Evolutionary conservation across 2,329 filamentous ascomycete species (phyloP).

Genomic region (Pyrenochaeta sp.): DNA sequence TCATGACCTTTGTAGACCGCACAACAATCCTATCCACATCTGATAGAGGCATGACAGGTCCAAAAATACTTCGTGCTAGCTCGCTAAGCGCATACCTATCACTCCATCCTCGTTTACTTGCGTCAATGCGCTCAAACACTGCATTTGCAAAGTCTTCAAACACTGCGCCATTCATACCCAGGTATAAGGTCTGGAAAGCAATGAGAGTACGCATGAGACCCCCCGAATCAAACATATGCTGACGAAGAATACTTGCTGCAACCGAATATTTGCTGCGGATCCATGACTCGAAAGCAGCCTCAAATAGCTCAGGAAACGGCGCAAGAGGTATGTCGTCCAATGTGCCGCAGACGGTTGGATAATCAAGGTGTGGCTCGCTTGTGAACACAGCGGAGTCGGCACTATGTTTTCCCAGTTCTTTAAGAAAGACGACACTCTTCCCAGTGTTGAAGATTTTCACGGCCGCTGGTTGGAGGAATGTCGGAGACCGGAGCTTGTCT

Average conservation of each 20-base stretch:
- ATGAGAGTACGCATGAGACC: slow-evolving; percentile 71
- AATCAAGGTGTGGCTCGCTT: slow-evolving; percentile 57
- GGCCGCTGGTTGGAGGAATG: slow-evolving; percentile 74
- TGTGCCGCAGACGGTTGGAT: slow-evolving; percentile 62
- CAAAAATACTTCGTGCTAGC: slow-evolving; percentile 75
- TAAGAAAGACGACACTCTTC: slow-evolving; percentile 87
- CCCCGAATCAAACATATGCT: slow-evolving; percentile 72
- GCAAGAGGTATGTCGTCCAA: slow-evolving; percentile 57
- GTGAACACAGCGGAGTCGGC: slow-evolving; percentile 16
- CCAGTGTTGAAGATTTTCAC: slow-evolving; percentile 83
- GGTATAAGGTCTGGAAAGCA: slow-evolving; percentile 74
- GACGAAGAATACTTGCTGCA: slow-evolving; percentile 71
- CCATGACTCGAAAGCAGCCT: slow-evolving; percentile 74
- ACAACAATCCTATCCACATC: slow-evolving; percentile 70
- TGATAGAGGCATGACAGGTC: slow-evolving; percentile 55
- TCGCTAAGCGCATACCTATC: slow-evolving; percentile 84
- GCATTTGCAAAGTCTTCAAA: slow-evolving; percentile 70
- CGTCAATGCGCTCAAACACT: slow-evolving; percentile 79
- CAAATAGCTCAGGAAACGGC: slow-evolving; percentile 79
- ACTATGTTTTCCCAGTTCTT: slow-evolving; percentile 67
- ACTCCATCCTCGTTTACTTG: slow-evolving; percentile 68
- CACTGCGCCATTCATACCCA: slow-evolving; percentile 76
- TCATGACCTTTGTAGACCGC: slow-evolving; percentile 56
- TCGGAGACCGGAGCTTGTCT: slow-evolving; percentile 71
- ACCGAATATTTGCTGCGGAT: slow-evolving; percentile 76